Conservation (phyloP, 2,329 filamentous ascomycete species). For the Hyphodiscus sp. region DNA sequence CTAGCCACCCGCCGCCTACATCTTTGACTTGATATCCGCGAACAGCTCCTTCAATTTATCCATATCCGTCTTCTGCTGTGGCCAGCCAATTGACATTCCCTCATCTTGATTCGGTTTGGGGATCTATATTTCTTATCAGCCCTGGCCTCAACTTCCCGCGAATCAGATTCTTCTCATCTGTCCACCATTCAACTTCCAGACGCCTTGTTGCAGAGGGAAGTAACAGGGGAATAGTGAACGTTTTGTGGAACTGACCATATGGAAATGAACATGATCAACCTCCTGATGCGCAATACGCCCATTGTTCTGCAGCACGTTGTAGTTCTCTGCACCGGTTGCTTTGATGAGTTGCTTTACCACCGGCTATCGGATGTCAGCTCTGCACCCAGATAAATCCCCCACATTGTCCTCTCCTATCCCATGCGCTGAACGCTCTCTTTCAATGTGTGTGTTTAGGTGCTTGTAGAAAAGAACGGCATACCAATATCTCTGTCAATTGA, state of each 20-base stretch:
- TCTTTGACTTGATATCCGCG: conserved; percentile 84
- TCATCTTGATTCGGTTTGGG: conserved; percentile 84
- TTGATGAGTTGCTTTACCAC: conserved; percentile 80
- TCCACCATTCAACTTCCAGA: too few species aligned
- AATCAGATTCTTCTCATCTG: too few species aligned
- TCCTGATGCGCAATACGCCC: conserved; percentile 84
- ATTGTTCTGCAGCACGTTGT: conserved; percentile 96
- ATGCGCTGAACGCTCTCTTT: neutral
- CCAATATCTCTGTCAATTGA: conserved; percentile 72
- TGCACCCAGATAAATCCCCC: conserved; percentile 9
- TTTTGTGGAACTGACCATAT: conserved; percentile 64
- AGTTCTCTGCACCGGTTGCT: conserved; percentile 71
- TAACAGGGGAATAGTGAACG: neutral
- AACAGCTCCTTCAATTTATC: conserved; percentile 71
- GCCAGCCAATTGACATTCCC: conserved; percentile 77
- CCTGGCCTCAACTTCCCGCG: neutral
- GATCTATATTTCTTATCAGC: conserved; percentile 50
- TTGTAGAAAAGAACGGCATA: conserved; percentile 34
- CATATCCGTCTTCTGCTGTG: conserved; percentile 69
- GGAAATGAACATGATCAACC: conserved; percentile 93
- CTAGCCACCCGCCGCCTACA: conserved; percentile 43
- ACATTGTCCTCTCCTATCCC: neutral
- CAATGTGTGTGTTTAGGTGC: neutral
- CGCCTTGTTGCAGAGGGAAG: too few species aligned
- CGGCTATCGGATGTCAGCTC: conserved; percentile 40